Percentiles rank a stretch among this genome's conserved stretches.
These are phyloP conservation scores for Fraxinus velutina DNA, from an alignment of 305 asterid species.

Conservation along the genomic window DNA sequence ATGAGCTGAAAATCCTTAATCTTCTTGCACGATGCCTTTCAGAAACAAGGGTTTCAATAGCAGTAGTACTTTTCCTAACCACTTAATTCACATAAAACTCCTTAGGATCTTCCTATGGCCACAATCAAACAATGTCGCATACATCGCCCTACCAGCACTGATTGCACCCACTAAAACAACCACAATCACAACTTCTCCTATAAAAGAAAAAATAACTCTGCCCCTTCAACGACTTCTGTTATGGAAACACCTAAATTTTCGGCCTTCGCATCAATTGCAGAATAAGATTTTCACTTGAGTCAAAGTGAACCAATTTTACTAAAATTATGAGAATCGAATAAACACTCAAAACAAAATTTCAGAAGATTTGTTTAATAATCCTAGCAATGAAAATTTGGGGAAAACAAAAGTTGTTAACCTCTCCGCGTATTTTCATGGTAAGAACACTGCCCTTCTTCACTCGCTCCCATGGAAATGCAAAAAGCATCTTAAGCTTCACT, in stretches of 20 bases:
- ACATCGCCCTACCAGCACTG: neutral
- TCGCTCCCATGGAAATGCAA: constrained; percentile 91
- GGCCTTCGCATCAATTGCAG: neutral
- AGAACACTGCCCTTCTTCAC: constrained; percentile 86
- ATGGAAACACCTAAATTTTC: neutral
- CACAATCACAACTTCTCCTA: neutral
- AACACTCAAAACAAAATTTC: neutral
- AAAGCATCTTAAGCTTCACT: constrained; percentile 70
- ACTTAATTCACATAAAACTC: neutral
- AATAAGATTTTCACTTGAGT: neutral
- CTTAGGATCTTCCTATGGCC: neutral
- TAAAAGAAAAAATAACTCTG: neutral
- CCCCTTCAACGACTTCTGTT: neutral
- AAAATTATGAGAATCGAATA: neutral
- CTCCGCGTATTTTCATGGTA: constrained; percentile 80
- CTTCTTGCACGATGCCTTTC: neutral
- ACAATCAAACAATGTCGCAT: neutral
- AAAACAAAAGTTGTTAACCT: constrained; percentile 39
- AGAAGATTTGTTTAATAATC: neutral
- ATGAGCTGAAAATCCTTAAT: neutral
- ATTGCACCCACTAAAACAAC: neutral
- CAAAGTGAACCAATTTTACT: neutral
- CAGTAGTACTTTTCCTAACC: neutral
- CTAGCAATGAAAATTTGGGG: neutral
- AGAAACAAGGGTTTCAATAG: neutral